Evolutionary conservation across 805 yeast species (phyloP).

Genomic region (Teunomyces barrocoloradensis): DNA sequence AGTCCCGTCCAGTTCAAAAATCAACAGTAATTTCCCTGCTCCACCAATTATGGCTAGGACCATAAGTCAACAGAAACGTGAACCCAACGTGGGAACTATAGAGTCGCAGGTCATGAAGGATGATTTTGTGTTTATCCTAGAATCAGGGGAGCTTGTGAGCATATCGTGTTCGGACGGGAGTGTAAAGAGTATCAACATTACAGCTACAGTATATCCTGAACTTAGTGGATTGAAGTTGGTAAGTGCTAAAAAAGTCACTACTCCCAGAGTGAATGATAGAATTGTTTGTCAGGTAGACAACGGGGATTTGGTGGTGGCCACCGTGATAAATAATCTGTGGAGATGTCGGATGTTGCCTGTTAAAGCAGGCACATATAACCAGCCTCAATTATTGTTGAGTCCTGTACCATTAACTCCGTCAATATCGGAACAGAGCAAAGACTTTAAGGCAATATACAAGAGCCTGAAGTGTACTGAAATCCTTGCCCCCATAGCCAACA

Average conservation of each 20-base stretch:
- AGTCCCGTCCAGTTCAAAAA: slow-evolving; percentile 17
- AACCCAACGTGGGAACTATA: slow-evolving; percentile 5
- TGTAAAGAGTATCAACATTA: slow-evolving; percentile 26
- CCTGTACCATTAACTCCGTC: slow-evolving; percentile 7
- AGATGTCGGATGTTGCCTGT: slow-evolving; percentile 50
- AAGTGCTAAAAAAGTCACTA: slow-evolving; percentile 53
- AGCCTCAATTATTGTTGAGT: slow-evolving; percentile 12
- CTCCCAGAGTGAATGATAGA: slow-evolving; percentile 76
- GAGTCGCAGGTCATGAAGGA: slow-evolving; percentile 25
- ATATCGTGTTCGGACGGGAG: slow-evolving; percentile 51
- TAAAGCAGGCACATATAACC: slow-evolving; percentile 46
- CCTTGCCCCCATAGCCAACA: slow-evolving; percentile 6
- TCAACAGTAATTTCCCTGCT: slow-evolving; percentile 37
- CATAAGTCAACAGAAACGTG: slow-evolving; percentile 4
- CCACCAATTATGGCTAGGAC: slow-evolving; percentile 16
- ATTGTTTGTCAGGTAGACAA: slow-evolving; percentile 52
- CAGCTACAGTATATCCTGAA: slow-evolving; percentile 18
- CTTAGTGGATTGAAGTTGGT: slow-evolving; percentile 25
- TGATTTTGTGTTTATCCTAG: slow-evolving; percentile 54
- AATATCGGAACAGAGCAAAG: not conserved
- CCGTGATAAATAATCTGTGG: slow-evolving; percentile 68
- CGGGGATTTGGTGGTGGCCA: slow-evolving; percentile 57
- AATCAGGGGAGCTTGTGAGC: slow-evolving; percentile 48
- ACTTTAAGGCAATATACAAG: not conserved
- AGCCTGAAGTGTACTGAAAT: not conserved